Base-by-base conservation (phyloP, 2,329 filamentous ascomycete genomes). In the Coleophoma cylindrospora region DNA sequence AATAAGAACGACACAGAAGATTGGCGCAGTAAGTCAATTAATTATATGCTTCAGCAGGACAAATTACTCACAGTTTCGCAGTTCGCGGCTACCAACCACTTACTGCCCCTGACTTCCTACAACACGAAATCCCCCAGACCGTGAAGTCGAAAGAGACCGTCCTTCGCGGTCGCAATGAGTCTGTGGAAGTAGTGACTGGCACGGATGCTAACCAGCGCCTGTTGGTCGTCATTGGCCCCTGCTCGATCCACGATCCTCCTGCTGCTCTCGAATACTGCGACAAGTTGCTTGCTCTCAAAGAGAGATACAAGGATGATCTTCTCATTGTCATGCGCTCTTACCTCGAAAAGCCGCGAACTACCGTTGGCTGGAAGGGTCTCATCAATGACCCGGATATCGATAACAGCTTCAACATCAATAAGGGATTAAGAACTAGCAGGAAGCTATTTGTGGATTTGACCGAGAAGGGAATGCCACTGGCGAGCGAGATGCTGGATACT, bases 331-430 rank as follows among this genome's bases (percentile, higher is more conserved):
- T 99, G 94, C 88, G 94, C 61, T 89, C 90, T 57, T 99, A 99
- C 80, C 83, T 99, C 53, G 94, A 99, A 79, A 99, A 99, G 79
- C 94, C 94, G 19, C 85, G 94, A 57, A 99, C 94, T 27, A 99
- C 94, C 0, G 90, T 99, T 27, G 94, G 94, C 60, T 99, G 94
- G 94, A 99, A 99, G 76, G 94, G 94, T 45, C 76, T 99, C 62
- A 95, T 99, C 75, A 97, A 99, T 69, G 94, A 99, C 71, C 94
- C 94, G 2, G 92, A 97, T 65, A 95, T 99, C 66, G 91, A 97
- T 71, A 92, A 96, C 69, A 94, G 87, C 70, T 97, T 96, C 86
- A 85, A 96, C 74, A 97, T 99, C 75, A 97, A 97, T 79, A 97
- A 97, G 78, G 94, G 94, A 17, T 73, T 99, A 64, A 84, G 89